Evolutionary conservation across 1,139 yeast species (phyloP), one percentile per base, ranked within the genome.

Genomic region (Lodderomyces margitis): DNA sequence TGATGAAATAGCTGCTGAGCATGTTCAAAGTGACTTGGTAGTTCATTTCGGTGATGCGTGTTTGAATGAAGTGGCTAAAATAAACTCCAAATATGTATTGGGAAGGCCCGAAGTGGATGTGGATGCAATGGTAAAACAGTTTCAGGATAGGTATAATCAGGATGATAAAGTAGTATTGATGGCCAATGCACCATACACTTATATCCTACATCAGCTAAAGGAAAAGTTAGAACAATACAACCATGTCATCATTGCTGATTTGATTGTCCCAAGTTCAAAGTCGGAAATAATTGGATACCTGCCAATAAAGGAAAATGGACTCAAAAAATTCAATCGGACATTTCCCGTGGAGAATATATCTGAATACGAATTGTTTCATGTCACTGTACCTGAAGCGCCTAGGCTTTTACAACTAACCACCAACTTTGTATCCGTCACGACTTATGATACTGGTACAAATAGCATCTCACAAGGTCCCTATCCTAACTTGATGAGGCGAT

Each of bases 11-110:
- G 98, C 98, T 0, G 95, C 97, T 1, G 91, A 86, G 55, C 99
- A 92, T 62, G 95, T 92, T 10, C 59, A 69, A 6, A 92, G 95
- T 17, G 96, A 91, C 49, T 65, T 86, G 9, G 88, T 94, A 23
- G 81, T 91, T 1, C 98, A 92, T 61, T 88, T 89, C 61, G 99
- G 99, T 3, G 95, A 88, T 57, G 94, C 98, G 0, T 92, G 98
- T 61, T 65, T 92, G 54, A 89, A 86, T 51, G 84, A 91, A 0
- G 81, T 87, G 5, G 80, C 76, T 36, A 80, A 77, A 38, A 59
- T 87, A n/a, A 80, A 86, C 0, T 87, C 89, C 0, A 80, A 81
- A 0, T 89, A 86, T 57, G 83, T 87, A 0, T 79, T 87, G 58
- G 96, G 96, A 1, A 72, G 68, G 42, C 91, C 94, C 0, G 60